These are phyloP conservation scores for Helicocarpus griseus DNA, from an alignment of 2,329 filamentous ascomycete genomes.

Conservation along the genomic window DNA sequence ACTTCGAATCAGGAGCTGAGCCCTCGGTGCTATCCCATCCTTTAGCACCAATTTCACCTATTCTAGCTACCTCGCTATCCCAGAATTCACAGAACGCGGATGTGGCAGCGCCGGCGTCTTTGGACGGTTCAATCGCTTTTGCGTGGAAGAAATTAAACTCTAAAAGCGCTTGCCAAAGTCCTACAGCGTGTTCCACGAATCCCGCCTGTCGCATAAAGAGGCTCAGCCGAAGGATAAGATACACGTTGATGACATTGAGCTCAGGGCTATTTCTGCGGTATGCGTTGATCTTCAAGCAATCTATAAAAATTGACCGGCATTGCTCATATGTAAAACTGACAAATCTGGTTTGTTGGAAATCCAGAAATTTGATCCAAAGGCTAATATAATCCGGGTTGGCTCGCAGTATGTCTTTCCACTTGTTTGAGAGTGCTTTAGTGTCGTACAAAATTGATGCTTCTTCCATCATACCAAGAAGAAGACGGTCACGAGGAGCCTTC, in stretches of 20 bases:
- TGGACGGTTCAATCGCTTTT: conserved; percentile 15
- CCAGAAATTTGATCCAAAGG: conserved; percentile 65
- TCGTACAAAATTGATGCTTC: conserved; percentile 71
- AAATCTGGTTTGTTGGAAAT: conserved; percentile 61
- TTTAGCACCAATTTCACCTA: conserved; percentile 62
- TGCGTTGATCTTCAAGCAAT: conserved; percentile 43
- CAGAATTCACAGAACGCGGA: conserved; percentile 63
- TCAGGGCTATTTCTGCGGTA: conserved; percentile 11
- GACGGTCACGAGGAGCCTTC: conserved; percentile 42
- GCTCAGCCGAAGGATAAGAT: conserved; percentile 67
- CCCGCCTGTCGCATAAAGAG: conserved; percentile 66
- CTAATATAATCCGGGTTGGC: conserved; percentile 48
- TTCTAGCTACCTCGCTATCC: conserved; percentile 70
- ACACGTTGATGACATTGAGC: conserved; percentile 42
- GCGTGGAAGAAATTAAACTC: conserved; percentile 61
- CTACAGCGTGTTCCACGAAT: conserved; percentile 65
- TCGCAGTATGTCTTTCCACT: conserved; percentile 56
- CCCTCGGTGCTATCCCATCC: conserved; percentile 51
- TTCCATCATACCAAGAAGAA: conserved; percentile 61
- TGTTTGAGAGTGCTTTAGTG: conserved; percentile 46
- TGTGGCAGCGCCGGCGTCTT: conserved; percentile 12
- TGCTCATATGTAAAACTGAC: conserved; percentile 58
- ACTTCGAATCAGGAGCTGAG: conserved; percentile 25
- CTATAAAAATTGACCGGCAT: conserved; percentile 49
- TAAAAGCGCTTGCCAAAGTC: conserved; percentile 72